These are phyloP conservation scores for Solanum raphanifolium DNA, from an alignment of 257 asterid species.

Conservation along the genomic window DNA sequence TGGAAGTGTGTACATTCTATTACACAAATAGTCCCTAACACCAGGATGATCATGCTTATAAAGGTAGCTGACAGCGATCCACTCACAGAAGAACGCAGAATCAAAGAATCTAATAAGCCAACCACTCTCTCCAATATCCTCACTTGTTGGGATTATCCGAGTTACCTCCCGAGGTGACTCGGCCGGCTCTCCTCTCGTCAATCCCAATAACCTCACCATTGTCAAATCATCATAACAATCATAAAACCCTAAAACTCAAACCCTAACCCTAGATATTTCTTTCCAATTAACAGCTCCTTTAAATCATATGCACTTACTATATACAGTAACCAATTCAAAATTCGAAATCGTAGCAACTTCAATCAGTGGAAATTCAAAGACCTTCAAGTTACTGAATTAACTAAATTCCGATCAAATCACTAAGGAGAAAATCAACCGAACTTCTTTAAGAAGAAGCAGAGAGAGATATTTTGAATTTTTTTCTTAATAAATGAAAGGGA, in stretches of 20 bases:
- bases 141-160: conserved; percentile 85
- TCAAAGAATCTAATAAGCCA: conserved; percentile 87
- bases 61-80: conserved; percentile 96
- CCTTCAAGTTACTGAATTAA: neutral
- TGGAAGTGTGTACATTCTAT: conserved; percentile 89
- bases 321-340: neutral
- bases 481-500: neutral
- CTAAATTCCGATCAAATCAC: neutral
- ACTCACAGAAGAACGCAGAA: conserved; percentile 85
- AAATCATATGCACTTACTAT: conserved; percentile 11
- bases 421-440: neutral
- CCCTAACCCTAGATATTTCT: neutral
- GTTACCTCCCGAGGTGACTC: conserved; percentile 92
- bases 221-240: conserved; percentile 37
- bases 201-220: conserved; percentile 76
- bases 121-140: conserved; percentile 75
- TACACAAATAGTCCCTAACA: conserved; percentile 82
- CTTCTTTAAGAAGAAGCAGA: neutral
- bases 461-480: neutral
- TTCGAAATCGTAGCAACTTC: neutral
- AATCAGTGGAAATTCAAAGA: neutral
- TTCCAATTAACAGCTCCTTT: conserved; percentile 16
- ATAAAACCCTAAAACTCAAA: conserved; percentile 30
- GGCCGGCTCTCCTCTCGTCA: conserved; percentile 62
- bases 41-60: conserved; percentile 91